Conservation (phyloP, 495 filamentous ascomycete species). For the Filosporella fistucella region DNA sequence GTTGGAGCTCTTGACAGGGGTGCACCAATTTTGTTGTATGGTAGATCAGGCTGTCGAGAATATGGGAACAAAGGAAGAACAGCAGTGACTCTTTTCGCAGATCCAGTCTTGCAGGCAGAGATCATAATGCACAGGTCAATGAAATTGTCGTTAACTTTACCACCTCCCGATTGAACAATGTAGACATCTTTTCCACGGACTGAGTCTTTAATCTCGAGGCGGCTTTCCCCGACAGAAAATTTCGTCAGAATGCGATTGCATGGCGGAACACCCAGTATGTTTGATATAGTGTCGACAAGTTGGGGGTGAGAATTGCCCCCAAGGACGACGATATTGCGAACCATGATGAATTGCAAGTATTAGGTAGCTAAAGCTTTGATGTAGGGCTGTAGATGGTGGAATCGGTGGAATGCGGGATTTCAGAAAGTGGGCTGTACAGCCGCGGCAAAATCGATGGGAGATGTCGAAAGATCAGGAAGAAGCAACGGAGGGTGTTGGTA, state of each 20-base stretch:
- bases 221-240: constrained; percentile 90
- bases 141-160: constrained; percentile 91
- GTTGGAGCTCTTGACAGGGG: constrained; percentile 68
- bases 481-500: background rate
- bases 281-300: constrained; percentile 80
- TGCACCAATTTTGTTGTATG: constrained; percentile 91
- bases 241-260: constrained; percentile 81
- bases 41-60: constrained; percentile 88
- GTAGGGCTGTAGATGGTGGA: background rate
- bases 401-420: constrained; percentile 22
- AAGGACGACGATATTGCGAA: constrained; percentile 92
- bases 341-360: constrained; percentile 64
- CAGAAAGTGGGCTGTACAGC: constrained; percentile 13
- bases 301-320: constrained; percentile 89
- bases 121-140: constrained; percentile 97
- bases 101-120: constrained; percentile 95
- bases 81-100: constrained; percentile 83
- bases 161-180: constrained; percentile 86
- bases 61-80: constrained; percentile 97
- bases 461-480: background rate
- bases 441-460: constrained; percentile 17
- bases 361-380: too few species aligned
- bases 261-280: constrained; percentile 76
- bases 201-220: constrained; percentile 91
- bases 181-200: constrained; percentile 98